Evolutionary conservation across 1,284 basidiomycete species (phyloP).

Genomic region (Heliocybe sulcata): DNA sequence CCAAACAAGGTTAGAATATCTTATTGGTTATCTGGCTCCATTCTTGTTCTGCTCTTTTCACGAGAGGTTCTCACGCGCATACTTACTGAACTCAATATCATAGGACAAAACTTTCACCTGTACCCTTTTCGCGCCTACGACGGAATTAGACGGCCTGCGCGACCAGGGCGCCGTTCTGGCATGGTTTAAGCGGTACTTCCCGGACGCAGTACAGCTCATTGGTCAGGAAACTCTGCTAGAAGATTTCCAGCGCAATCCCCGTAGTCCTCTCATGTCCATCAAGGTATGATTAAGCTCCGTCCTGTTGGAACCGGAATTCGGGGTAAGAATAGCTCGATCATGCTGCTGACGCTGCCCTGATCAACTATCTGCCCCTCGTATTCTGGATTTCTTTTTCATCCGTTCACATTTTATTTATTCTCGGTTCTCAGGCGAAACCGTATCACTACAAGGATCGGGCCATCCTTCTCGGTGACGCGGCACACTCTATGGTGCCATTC

Average conservation of each 20-base stretch:
- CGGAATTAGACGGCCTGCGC: slow-evolving; percentile 66
- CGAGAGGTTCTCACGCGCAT: slow-evolving; percentile 15
- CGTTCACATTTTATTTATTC: slow-evolving; percentile 5
- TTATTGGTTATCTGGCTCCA: slow-evolving; percentile 12
- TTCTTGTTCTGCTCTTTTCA: slow-evolving; percentile 13
- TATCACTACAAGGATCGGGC: slow-evolving; percentile 89
- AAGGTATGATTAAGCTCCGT: slow-evolving; percentile 50
- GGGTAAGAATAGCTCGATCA: slow-evolving; percentile 4
- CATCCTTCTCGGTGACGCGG: slow-evolving; percentile 89
- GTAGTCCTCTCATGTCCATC: slow-evolving; percentile 86
- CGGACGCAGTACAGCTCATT: slow-evolving; percentile 80
- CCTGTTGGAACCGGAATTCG: neutral
- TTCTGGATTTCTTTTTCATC: slow-evolving; percentile 10
- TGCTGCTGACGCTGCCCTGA: slow-evolving; percentile 1
- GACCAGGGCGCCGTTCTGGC: slow-evolving; percentile 52
- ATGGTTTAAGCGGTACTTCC: slow-evolving; percentile 86
- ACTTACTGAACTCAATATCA: slow-evolving; percentile 13
- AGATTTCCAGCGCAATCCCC: slow-evolving; percentile 78
- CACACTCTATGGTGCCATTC: slow-evolving; percentile 97
- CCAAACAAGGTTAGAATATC: slow-evolving; percentile 75
- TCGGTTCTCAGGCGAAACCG: slow-evolving; percentile 57
- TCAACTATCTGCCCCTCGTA: slow-evolving; percentile 6
- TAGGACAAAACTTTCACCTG: slow-evolving; percentile 85
- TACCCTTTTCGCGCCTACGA: slow-evolving; percentile 88
- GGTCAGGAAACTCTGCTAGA: slow-evolving; percentile 72